Percentiles rank a stretch among this genome's conserved stretches.
phyloP scores from a whole-genome alignment of 257 asterid genomes.

The Solanum sitiens region DNA sequence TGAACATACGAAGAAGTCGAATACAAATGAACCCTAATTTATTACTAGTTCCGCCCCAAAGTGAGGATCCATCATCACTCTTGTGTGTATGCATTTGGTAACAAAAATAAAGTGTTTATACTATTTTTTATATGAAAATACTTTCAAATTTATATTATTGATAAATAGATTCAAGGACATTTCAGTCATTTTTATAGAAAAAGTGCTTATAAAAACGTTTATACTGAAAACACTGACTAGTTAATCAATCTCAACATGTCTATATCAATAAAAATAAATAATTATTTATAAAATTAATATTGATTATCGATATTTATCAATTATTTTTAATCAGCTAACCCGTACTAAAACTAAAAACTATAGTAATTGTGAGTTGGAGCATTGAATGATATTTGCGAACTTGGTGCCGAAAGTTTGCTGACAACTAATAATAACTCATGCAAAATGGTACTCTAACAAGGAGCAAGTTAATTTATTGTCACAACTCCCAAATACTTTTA shows the following conservation, averaged over 20 bases:
- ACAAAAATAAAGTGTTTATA: background rate
- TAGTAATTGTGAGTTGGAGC: background rate
- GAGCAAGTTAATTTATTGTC: background rate
- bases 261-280: background rate
- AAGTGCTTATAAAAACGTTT: background rate
- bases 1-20: background rate
- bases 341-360: background rate
- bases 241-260: background rate
- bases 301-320: background rate
- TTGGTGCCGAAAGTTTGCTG: background rate
- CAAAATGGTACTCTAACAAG: background rate
- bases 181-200: background rate
- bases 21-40: background rate
- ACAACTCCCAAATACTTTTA: background rate
- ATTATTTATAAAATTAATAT: background rate
- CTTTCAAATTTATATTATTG: background rate
- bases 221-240: background rate
- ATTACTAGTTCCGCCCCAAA: background rate
- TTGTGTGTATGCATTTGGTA: background rate
- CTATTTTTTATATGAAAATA: background rate
- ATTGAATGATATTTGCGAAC: background rate
- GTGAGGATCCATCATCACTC: background rate
- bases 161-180: background rate
- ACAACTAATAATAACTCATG: background rate
- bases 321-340: background rate